A percentile compares a stretch with the other conserved stretches of the same genome.
These are phyloP conservation scores for Chalaropsis thielavioides DNA, from an alignment of 2,329 filamentous ascomycete genomes.

Conservation along the genomic window DNA sequence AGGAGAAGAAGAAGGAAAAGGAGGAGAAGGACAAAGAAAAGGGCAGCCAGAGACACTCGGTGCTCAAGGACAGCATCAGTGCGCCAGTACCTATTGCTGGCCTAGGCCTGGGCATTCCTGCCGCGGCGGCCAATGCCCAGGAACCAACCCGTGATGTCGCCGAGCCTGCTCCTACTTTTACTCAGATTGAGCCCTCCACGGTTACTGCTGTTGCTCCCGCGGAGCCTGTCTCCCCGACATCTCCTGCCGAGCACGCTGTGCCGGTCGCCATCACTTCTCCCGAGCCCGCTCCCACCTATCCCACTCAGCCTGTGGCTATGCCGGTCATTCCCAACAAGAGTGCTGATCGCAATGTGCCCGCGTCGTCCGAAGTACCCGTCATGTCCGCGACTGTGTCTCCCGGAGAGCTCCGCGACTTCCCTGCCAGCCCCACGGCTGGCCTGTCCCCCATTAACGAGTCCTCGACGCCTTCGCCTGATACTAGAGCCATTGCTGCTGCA, in stretches of 20 bases:
- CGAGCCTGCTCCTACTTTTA: background rate
- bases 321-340: background rate
- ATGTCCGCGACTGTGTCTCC: slow-evolving; percentile 10
- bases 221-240: background rate
- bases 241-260: background rate
- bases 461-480: background rate
- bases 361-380: background rate
- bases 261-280: background rate
- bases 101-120: background rate
- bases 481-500: background rate
- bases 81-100: background rate
- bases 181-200: background rate
- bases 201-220: background rate
- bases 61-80: background rate
- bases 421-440: background rate
- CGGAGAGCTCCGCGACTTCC: slow-evolving; percentile 5
- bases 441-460: slow-evolving; percentile 11
- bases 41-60: slow-evolving; percentile 21
- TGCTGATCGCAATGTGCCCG: background rate
- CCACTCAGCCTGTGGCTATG: background rate
- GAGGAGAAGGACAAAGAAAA: slow-evolving; percentile 19
- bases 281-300: background rate
- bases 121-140: background rate
- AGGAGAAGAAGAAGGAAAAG: slow-evolving; percentile 19
- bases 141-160: background rate